A percentile compares a stretch with the other conserved stretches of the same genome.
Evolutionary conservation across 75 land plant genomes (phyloP).

Genomic region (Cunninghamia lanceolata): DNA sequence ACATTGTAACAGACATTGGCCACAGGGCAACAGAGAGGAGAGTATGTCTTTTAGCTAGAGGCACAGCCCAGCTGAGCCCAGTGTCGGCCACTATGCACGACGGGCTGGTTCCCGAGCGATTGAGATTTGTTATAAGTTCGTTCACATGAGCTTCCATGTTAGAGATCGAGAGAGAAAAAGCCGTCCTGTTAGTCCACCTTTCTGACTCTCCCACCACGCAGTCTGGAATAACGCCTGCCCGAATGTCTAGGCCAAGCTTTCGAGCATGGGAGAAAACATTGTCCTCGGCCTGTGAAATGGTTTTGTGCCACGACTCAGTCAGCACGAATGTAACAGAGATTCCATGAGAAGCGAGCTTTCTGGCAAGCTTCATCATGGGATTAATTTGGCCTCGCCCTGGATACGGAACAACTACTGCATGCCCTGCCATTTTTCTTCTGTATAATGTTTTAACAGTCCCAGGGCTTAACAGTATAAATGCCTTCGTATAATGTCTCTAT

Average conservation of each 20-base stretch:
- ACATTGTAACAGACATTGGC: constrained; percentile 22
- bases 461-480: too few species aligned
- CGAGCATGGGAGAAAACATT: background rate
- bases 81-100: constrained; percentile 41
- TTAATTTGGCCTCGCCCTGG: constrained; percentile 35
- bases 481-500: too few species aligned
- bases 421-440: background rate
- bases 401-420: constrained; percentile 23
- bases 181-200: background rate
- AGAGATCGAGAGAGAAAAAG: background rate
- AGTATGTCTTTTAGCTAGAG: constrained; percentile 24
- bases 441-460: too few species aligned
- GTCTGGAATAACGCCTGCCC: background rate
- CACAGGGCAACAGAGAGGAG: constrained; percentile 23
- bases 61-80: constrained; percentile 28
- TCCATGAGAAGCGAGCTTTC: constrained; percentile 10
- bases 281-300: background rate
- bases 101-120: constrained; percentile 10
- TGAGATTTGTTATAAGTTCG: constrained; percentile 17
- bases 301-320: constrained; percentile 7
- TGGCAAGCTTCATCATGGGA: constrained; percentile 32
- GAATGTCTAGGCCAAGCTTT: background rate
- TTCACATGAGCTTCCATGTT: background rate
- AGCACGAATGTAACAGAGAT: constrained; percentile 25
- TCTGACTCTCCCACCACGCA: background rate